Base-by-base conservation (phyloP, 2,329 filamentous ascomycete genomes). In the Sporothrix mexicana region DNA sequence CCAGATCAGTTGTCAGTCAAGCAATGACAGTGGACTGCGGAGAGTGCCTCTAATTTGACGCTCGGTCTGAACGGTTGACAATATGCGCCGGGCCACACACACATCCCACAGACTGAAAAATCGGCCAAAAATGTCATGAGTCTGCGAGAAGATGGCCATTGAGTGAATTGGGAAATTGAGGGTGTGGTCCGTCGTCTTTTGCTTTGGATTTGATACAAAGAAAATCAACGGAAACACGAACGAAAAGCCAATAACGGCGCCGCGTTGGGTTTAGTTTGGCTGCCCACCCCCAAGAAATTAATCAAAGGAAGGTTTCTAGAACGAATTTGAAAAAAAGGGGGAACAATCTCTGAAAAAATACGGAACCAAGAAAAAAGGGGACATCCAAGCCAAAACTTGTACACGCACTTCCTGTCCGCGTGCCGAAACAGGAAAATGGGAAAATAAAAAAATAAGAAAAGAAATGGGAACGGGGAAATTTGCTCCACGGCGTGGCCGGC, bases 251-350 rank as follows among this genome's bases (percentile, higher is more conserved):
- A 69, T 49, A 62, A 62, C 17, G 8, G 69, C 47, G 69, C 70
- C n/a, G 64, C 23, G 69, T 71, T 73, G 62, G 62, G 72, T 51
- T 43, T 73, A 73, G 72, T 25, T 43, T 61, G 30, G n/a, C 25
- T 30, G 62, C 23, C 12, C 59, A 9, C 15, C 30, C 30, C 20
- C 30, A 64, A 3, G 59, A 72, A 45, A 69, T 72, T 30, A 71
- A 62, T 55, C 47, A 51, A 70, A 47, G 64, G 64, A 73, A 69
- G n/a, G 17, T 68, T 76, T 76, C 73, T 73, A 76, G 73, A 76
- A 76, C 73, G 57, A 73, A 72, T 57, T 30, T 69, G 66, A 59
- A 59, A 59, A 74, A 72, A 73, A 66, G 69, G 72, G 72, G 69
- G 4, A 47, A 6, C 7, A 25, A 43, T 41, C 6, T 23, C 23